Evolutionary conservation across 176 grass and related monocot species (phyloP), one percentile per base, ranked within the genome.

Genomic region (Otatea glauca): DNA sequence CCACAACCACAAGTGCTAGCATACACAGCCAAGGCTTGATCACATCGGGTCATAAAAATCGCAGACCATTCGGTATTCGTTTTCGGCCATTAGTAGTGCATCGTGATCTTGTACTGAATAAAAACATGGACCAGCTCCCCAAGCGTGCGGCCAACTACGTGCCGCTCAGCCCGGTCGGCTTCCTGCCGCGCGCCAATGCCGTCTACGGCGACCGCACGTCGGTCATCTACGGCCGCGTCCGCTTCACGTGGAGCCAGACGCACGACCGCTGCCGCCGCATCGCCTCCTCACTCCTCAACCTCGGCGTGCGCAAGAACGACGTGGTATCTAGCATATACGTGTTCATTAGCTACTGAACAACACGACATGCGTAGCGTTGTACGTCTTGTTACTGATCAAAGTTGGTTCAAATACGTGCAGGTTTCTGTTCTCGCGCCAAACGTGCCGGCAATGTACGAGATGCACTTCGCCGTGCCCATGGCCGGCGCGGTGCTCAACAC

Each of bases 381-480:
- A 5, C 25, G 42, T 4, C 21, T 47, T 14, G 41, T 71, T 9
- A 4, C 15, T 37, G 6, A 18, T 37, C 24, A 5, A 61, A 11
- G 23, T 0, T 20, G 43, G 43, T 27, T 79, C 27, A 18, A 70
- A 35, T 32, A 0, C 49, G 71, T 49, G 13, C 25, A 88, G 86
- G 79, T 94, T 0, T 94, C 92, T 4, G 90, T 92, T 0, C 84
- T 94, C 3, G 92, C 92, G 3, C 92, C 92, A 1, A 94, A 94
- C 71, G 81, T 94, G 16, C 92, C 92, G 23, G 92, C 92, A 4
- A 79, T 92, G 81, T 92, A 92, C 78, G 92, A 94, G 87, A 90
- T 92, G 92, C 92, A 94, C 84, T 94, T 94, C 65, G 90, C 84
- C 4, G 92, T 92, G 50, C 92, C 92, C 39, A 94, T 94, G 92